These are phyloP conservation scores for Aspergillus alliaceus DNA, from an alignment of 2,329 filamentous ascomycete species.

Conservation along the genomic window DNA sequence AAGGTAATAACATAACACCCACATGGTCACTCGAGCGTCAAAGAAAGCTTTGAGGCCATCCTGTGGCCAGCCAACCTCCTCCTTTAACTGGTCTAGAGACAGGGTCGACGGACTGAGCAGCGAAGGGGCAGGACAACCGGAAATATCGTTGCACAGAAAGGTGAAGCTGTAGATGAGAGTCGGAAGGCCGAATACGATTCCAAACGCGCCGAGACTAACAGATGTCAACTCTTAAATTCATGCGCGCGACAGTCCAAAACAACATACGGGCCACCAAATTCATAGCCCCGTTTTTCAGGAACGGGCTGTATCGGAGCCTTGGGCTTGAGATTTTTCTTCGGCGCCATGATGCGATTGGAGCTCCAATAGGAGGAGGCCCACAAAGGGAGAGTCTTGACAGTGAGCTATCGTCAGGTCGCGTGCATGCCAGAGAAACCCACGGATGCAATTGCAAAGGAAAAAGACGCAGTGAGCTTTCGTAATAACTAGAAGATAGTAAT, in stretches of 20 bases:
- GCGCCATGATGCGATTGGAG: constrained; percentile 24
- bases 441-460: no score
- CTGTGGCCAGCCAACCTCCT: constrained; percentile 77
- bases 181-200: constrained; percentile 78
- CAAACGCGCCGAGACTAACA: constrained; percentile 69
- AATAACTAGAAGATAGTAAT: no score
- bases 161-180: constrained; percentile 74
- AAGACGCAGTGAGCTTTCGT: no score
- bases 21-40: constrained; percentile 68
- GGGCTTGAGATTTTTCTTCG: constrained; percentile 33
- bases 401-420: no score
- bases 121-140: constrained; percentile 85
- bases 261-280: constrained; percentile 50
- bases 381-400: no score
- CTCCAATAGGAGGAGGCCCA: no score
- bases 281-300: constrained; percentile 46
- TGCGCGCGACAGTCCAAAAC: not conserved
- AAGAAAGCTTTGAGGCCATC: constrained; percentile 69
- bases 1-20: constrained; percentile 73
- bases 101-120: constrained; percentile 71
- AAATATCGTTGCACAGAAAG: constrained; percentile 89
- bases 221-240: constrained; percentile 12
- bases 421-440: not conserved
- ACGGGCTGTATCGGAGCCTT: constrained; percentile 35
- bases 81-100: constrained; percentile 70